These are phyloP conservation scores for Ziziphus jujuba DNA, from an alignment of 306 rosid genomes.

Conservation along the genomic window DNA sequence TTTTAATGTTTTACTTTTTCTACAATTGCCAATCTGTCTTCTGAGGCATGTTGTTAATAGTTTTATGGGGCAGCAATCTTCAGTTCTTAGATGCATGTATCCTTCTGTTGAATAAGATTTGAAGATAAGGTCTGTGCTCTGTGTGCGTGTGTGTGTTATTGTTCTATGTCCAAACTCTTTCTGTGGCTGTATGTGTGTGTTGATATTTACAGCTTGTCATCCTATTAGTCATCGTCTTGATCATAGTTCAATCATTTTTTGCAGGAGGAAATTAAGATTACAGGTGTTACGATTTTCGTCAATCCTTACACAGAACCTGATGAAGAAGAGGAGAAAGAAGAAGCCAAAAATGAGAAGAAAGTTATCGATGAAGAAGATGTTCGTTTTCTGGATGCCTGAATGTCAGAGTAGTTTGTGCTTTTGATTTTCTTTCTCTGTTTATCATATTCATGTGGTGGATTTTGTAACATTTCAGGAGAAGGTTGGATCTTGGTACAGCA, in stretches of 20 bases:
- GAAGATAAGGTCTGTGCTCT: no score
- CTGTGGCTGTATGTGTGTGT: neutral
- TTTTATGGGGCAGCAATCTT: no score
- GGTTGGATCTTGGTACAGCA: slow-evolving; percentile 89
- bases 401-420: slow-evolving; percentile 4
- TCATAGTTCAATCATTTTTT: slow-evolving; percentile 15
- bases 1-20: no score
- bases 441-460: neutral
- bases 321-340: slow-evolving; percentile 72
- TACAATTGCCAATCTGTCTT: no score
- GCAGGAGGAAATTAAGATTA: slow-evolving; percentile 97
- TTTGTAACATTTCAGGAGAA: slow-evolving; percentile 57
- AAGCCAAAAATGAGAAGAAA: slow-evolving; percentile 54
- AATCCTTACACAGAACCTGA: slow-evolving; percentile 94
- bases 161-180: no score
- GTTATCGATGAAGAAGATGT: slow-evolving; percentile 83
- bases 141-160: neutral
- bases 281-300: slow-evolving; percentile 66
- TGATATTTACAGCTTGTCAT: neutral
- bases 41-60: no score
- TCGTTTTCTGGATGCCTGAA: slow-evolving; percentile 32
- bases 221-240: neutral
- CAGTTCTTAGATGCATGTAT: no score
- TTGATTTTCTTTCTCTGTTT: slow-evolving; percentile 6
- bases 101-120: no score